Conservation (phyloP, 1,284 basidiomycete genomes). For the Ustilago nuda region DNA sequence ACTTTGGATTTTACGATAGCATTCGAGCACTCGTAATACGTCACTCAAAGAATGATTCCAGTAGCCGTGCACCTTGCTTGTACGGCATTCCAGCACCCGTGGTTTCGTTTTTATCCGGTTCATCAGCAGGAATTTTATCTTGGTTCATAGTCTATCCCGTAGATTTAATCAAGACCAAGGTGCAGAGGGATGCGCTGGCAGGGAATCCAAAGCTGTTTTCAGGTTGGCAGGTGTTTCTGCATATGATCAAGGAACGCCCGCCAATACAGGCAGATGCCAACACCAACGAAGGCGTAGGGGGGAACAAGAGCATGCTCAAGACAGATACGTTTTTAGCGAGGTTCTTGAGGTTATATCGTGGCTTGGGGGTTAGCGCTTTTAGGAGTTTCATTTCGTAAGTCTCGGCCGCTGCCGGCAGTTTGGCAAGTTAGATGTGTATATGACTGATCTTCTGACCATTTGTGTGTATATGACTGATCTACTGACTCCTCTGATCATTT, state of each 20-base stretch:
- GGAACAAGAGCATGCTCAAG: constrained; percentile 68
- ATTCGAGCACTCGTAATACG: constrained; percentile 55
- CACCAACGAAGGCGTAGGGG: not conserved
- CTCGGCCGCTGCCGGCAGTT: not conserved
- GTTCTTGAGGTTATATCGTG: constrained; percentile 65
- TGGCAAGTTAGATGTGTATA: not conserved
- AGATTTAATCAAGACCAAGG: constrained; percentile 87
- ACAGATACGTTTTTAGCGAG: constrained; percentile 72
- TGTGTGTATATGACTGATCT: not conserved
- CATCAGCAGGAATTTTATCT: constrained; percentile 61
- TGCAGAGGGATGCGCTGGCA: constrained; percentile 87
- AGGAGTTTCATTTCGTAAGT: constrained; percentile 63
- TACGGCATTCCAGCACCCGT: constrained; percentile 61
- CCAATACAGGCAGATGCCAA: constrained; percentile 70
- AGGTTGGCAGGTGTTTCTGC: constrained; percentile 78
- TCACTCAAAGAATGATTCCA: constrained; percentile 40
- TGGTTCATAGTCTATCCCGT: constrained; percentile 68
- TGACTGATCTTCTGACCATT: not conserved
- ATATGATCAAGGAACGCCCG: constrained; percentile 82
- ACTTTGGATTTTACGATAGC: constrained; percentile 68
- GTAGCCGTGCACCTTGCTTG: constrained; percentile 18
- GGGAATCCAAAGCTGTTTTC: constrained; percentile 77
- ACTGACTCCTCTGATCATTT: not conserved
- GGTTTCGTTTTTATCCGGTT: constrained; percentile 66
- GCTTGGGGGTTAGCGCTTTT: constrained; percentile 65